phyloP scores from a whole-genome alignment of 306 rosid species.

The Sophora flavescens region DNA sequence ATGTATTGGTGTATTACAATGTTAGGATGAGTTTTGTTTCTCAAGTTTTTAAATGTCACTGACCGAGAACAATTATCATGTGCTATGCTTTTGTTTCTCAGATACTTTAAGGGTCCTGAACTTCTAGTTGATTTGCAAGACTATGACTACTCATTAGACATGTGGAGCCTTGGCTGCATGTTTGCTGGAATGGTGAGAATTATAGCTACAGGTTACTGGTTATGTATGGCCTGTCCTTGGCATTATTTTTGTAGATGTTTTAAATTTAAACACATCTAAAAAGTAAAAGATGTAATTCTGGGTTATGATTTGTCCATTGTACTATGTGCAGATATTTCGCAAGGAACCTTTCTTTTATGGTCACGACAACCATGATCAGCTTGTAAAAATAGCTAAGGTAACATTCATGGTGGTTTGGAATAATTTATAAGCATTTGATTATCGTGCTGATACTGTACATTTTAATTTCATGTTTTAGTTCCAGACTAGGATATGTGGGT shows the following conservation, averaged over 20 bases:
- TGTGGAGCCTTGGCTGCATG: constrained; percentile 99
- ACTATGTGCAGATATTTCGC: constrained; percentile 70
- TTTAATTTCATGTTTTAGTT: constrained; percentile 6
- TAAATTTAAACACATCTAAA: background rate
- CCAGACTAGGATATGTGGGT: background rate
- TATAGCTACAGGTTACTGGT: constrained; percentile 25
- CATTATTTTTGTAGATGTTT: background rate
- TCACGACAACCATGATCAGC: constrained; percentile 93
- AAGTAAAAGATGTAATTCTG: constrained; percentile 4
- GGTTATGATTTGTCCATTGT: constrained; percentile 37
- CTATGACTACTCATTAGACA: constrained; percentile 85
- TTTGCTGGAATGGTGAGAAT: constrained; percentile 93
- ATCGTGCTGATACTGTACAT: background rate
- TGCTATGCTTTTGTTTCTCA: constrained; percentile 45
- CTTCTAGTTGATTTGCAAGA: constrained; percentile 85
- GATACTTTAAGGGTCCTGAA: constrained; percentile 88
- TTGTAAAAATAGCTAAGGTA: constrained; percentile 86
- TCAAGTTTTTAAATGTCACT: constrained; percentile 3
- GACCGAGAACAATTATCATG: constrained; percentile 17
- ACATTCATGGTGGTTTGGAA: constrained; percentile 25
- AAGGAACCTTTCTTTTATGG: constrained; percentile 97
- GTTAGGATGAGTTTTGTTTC: constrained; percentile 16
- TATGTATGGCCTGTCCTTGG: constrained; percentile 22
- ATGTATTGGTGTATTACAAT: background rate
- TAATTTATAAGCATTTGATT: background rate